Percentiles rank a stretch among this genome's conserved stretches.
Evolutionary conservation across 257 asterid species (phyloP).

Genomic region (Ilex asprella): DNA sequence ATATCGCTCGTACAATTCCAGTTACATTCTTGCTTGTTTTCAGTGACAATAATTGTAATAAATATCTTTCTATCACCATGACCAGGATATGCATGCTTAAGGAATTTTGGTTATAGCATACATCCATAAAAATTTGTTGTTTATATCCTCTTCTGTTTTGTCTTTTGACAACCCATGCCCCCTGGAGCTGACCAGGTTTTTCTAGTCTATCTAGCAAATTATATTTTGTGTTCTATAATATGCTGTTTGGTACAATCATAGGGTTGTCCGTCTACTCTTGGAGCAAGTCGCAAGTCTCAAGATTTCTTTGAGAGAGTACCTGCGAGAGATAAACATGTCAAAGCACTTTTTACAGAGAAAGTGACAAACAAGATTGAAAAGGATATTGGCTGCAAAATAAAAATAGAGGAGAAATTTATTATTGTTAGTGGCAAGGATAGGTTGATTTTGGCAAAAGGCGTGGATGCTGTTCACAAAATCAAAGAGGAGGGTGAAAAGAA

Average conservation of each 20-base stretch:
- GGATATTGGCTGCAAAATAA: slow-evolving; percentile 90
- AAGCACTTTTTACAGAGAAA: slow-evolving; percentile 73
- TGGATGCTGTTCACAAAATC: slow-evolving; percentile 84
- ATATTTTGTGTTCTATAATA: not conserved
- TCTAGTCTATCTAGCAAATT: not conserved
- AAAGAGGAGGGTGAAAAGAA: slow-evolving; percentile 62
- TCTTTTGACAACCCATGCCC: no score
- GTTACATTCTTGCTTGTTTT: no score
- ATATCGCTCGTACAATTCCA: no score
- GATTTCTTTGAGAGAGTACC: slow-evolving; percentile 96
- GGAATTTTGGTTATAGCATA: no score
- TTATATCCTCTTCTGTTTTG: no score
- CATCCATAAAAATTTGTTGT: no score
- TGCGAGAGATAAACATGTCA: slow-evolving; percentile 85
- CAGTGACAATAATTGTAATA: no score
- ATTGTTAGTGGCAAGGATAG: slow-evolving; percentile 97
- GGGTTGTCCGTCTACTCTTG: slow-evolving; percentile 99
- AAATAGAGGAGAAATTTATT: slow-evolving; percentile 86
- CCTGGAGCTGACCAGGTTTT: no score
- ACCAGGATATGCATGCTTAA: no score
- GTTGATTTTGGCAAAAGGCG: slow-evolving; percentile 79
- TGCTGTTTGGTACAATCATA: slow-evolving; percentile 24
- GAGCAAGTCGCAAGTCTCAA: slow-evolving; percentile 91
- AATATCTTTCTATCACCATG: no score
- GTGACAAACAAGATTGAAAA: slow-evolving; percentile 82